Evolutionary conservation across 306 rosid genomes (phyloP), one percentile per base, ranked within the genome.

Genomic region (Carpinus viminea): DNA sequence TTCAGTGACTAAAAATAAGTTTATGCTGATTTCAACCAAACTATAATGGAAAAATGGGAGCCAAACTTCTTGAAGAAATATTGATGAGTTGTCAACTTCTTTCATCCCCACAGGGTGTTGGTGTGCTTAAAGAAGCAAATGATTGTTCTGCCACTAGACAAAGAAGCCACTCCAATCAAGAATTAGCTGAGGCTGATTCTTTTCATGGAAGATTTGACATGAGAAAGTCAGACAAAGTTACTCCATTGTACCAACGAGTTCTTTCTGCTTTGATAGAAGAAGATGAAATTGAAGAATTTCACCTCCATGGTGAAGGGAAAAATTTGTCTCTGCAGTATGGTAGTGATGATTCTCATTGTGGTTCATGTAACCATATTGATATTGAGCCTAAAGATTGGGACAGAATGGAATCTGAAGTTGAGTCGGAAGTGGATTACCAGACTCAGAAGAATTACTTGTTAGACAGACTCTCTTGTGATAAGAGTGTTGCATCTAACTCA

Each of bases 291-390:
- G 98, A 88, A 79, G 98, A 89, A 73, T 82, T 81, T 38, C 88
- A 75, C 81, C 89, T 77, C 75, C 90, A 68, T 31, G 77, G 81
- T 24, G 96, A 92, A 70, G 94, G 81, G 51, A 92, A 88, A 82
- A 87, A 85, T 84, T 75, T 82, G 60, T 88, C 88, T 76, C 79
- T 91, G 51, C 97, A 92, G 80, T 84, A 83, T 84, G 86, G 87
- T 0, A 90, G 97, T 86, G 98, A 94, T 82, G 97, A 92, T 88
- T 94, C 98, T 86, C 93, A 88, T 77, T 89, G 97, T 78, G 94
- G 92, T 72, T 92, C 98, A 53, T 92, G 96, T 92, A 92, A 88
- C 86, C 96, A 81, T 68, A 82, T 83, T 57, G 98, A 90, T 54
- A 81, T 88, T 81, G 98, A 91, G 72, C 86, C 91, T 85, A 92